A percentile compares a stretch with the other conserved stretches of the same genome.
phyloP scores from a whole-genome alignment of 2,329 filamentous ascomycete species.

The Fusarium decemcellulare region DNA sequence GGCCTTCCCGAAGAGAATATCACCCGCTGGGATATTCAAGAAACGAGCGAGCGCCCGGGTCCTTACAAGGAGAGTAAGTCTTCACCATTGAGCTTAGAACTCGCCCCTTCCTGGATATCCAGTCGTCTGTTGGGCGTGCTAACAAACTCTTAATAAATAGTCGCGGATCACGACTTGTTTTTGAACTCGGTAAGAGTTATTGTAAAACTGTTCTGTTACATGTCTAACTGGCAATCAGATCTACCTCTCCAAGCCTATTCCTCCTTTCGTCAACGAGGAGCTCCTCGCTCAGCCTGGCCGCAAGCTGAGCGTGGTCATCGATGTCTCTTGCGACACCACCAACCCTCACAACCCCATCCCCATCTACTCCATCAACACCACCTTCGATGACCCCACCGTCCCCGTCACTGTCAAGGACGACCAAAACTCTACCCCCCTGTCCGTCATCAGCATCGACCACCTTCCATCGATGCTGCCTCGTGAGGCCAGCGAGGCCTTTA shows the following conservation, averaged over 20 bases:
- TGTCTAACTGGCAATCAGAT: slow-evolving; percentile 62
- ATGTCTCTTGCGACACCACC: slow-evolving; percentile 82
- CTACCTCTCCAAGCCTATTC: slow-evolving; percentile 81
- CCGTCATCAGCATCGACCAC: slow-evolving; percentile 91
- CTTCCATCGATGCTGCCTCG: slow-evolving; percentile 86
- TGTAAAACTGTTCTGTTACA: too few species aligned
- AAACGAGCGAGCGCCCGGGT: slow-evolving; percentile 77
- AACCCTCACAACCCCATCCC: slow-evolving; percentile 81
- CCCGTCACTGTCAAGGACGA: slow-evolving; percentile 74
- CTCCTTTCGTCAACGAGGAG: slow-evolving; percentile 83
- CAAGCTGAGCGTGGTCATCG: slow-evolving; percentile 84
- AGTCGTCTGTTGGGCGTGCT: too few species aligned
- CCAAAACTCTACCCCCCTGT: slow-evolving; percentile 69
- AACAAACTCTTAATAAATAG: too few species aligned
- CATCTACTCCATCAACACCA: slow-evolving; percentile 87
- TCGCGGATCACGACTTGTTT: slow-evolving; percentile 81
- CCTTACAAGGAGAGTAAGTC: slow-evolving; percentile 77
- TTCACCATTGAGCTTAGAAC: too few species aligned
- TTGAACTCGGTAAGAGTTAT: slow-evolving; percentile 70
- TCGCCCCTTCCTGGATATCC: too few species aligned
- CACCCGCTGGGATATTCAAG: slow-evolving; percentile 77
- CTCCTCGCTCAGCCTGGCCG: slow-evolving; percentile 75
- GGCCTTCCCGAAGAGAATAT: slow-evolving; percentile 69
- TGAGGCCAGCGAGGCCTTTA: slow-evolving; percentile 90
- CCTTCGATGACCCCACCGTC: slow-evolving; percentile 90